Conservation (phyloP, 805 yeast genomes). For the Schwanniomyces vanrijiae region DNA sequence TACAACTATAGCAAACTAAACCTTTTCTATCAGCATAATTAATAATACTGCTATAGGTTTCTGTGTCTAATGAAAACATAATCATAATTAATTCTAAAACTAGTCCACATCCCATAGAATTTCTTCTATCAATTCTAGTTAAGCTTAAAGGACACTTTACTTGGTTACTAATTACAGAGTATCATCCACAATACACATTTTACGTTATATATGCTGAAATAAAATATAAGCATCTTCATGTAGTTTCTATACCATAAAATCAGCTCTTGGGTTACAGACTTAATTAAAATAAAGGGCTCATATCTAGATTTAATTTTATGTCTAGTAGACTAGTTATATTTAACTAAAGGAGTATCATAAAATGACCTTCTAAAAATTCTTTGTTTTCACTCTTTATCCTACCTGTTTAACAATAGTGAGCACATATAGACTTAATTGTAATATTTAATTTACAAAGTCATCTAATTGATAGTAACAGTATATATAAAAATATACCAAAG, state of each 20-base stretch:
- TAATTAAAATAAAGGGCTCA: slow-evolving; percentile 21
- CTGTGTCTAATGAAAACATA: slow-evolving; percentile 25
- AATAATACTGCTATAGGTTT: slow-evolving; percentile 27
- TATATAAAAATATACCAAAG: slow-evolving; percentile 19
- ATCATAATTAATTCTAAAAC: slow-evolving; percentile 25
- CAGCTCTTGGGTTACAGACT: slow-evolving; percentile 27
- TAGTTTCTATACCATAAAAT: slow-evolving; percentile 19
- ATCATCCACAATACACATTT: slow-evolving; percentile 22
- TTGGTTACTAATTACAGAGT: slow-evolving; percentile 26
- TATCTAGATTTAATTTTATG: slow-evolving; percentile 18
- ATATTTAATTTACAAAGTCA: slow-evolving; percentile 16
- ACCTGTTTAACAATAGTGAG: slow-evolving; percentile 18
- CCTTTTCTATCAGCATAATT: slow-evolving; percentile 25
- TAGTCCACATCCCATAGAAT: slow-evolving; percentile 27
- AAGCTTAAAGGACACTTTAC: slow-evolving; percentile 24
- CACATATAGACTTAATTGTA: slow-evolving; percentile 23
- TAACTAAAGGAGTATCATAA: slow-evolving; percentile 28
- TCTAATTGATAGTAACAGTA: slow-evolving; percentile 21
- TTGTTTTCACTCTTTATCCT: slow-evolving; percentile 20
- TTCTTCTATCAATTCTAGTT: slow-evolving; percentile 24
- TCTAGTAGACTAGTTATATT: slow-evolving; percentile 25
- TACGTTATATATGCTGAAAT: slow-evolving; percentile 30
- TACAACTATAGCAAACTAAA: slow-evolving; percentile 25
- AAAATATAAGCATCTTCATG: slow-evolving; percentile 27
- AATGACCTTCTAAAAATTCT: slow-evolving; percentile 16